Percentiles rank a stretch among this genome's conserved stretches.
phyloP scores from a whole-genome alignment of 306 rosid genomes.

The Quercus parvula region DNA sequence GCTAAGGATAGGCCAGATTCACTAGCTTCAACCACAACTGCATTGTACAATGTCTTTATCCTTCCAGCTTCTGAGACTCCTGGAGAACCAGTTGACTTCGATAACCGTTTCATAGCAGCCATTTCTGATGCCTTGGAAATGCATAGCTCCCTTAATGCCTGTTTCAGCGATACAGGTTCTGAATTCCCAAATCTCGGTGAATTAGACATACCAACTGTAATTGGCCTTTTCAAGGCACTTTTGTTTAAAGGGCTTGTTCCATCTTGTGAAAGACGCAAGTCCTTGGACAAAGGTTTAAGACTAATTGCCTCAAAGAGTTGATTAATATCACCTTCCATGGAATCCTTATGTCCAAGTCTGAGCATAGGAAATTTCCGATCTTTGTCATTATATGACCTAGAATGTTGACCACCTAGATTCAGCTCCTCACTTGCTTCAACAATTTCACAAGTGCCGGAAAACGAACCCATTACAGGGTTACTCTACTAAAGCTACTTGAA shows the following conservation, averaged over 20 bases:
- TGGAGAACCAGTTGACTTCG: conserved; percentile 68
- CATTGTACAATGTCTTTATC: conserved; percentile 78
- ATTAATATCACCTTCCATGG: conserved; percentile 70
- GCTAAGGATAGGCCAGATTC: conserved; percentile 32
- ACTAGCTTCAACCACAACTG: conserved; percentile 65
- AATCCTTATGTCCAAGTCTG: conserved; percentile 58
- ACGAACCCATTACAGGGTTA: conserved; percentile 64
- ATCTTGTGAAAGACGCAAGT: conserved; percentile 40
- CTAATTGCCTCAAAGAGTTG: conserved; percentile 65
- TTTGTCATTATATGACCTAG: conserved; percentile 32
- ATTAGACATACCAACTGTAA: conserved; percentile 52
- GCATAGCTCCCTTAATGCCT: conserved; percentile 85
- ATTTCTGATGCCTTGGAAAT: conserved; percentile 96
- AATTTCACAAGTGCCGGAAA: conserved; percentile 78
- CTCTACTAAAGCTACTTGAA: conserved; percentile 12
- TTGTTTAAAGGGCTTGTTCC: conserved; percentile 59
- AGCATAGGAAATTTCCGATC: conserved; percentile 45
- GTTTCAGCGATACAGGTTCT: conserved; percentile 75
- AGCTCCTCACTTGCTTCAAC: conserved; percentile 82
- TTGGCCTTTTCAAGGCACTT: conserved; percentile 71
- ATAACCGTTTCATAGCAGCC: conserved; percentile 87
- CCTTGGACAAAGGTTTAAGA: conserved; percentile 59
- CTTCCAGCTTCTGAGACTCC: conserved; percentile 82
- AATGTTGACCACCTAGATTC: conserved; percentile 42
- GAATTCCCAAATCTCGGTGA: conserved; percentile 66